These are phyloP conservation scores for Eucalyptus cloeziana DNA, from an alignment of 345 rosid genomes.

Conservation along the genomic window DNA sequence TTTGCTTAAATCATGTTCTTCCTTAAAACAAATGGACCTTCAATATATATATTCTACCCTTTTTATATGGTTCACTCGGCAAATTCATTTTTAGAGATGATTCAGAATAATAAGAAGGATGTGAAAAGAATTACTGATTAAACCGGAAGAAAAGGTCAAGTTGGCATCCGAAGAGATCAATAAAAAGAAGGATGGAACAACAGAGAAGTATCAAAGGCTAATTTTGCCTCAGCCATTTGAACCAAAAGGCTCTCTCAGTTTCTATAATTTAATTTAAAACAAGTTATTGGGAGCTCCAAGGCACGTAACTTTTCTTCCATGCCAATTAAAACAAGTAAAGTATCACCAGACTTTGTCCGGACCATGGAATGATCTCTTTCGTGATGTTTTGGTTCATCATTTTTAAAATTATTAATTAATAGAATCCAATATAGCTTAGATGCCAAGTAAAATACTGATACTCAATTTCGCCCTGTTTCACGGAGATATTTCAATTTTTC, in stretches of 20 bases:
- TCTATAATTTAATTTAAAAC: background rate
- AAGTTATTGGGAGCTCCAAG: background rate
- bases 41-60: too few relatives aligned
- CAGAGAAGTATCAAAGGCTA: background rate
- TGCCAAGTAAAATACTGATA: background rate
- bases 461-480: background rate
- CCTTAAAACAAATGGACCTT: too few relatives aligned
- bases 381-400: background rate
- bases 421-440: background rate
- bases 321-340: background rate
- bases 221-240: background rate
- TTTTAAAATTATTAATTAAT: too few relatives aligned
- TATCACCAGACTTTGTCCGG: background rate
- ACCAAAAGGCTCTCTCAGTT: background rate
- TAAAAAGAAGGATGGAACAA: background rate
- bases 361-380: background rate
- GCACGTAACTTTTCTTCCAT: background rate
- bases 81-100: background rate
- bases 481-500: background rate
- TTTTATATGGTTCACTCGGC: background rate
- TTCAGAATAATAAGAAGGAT: background rate
- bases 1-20: too few relatives aligned
- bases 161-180: background rate
- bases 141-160: background rate
- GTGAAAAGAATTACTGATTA: background rate